Conservation (phyloP, 352 stramenopile species). For the Paralagenidium karlingii region DNA sequence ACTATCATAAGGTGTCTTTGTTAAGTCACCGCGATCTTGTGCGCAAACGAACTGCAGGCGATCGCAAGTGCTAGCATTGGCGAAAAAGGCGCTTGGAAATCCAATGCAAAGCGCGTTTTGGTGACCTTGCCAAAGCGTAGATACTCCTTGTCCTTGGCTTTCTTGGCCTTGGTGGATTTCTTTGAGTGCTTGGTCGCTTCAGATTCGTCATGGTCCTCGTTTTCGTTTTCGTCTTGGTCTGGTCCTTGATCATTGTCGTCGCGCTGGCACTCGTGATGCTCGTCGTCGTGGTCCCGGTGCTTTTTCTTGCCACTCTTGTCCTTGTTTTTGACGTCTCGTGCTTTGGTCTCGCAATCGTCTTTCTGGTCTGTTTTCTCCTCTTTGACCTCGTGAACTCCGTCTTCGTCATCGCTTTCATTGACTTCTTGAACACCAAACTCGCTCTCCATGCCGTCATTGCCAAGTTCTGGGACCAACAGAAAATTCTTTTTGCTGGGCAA, state of each 20-base stretch:
- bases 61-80: slow-evolving; percentile 73
- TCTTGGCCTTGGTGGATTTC: no score
- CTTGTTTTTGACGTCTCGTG: no score
- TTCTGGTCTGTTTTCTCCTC: no score
- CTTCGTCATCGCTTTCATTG: no score
- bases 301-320: no score
- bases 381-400: no score
- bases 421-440: no score
- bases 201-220: no score
- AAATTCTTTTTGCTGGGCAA: slow-evolving; percentile 90
- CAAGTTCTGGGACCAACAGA: slow-evolving; percentile 28
- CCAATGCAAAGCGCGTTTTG: slow-evolving; percentile 69
- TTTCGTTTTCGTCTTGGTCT: no score
- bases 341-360: no score
- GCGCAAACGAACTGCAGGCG: slow-evolving; percentile 69
- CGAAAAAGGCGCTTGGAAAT: slow-evolving; percentile 59
- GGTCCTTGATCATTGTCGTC: background rate
- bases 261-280: slow-evolving; percentile 19
- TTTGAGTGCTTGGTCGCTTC: no score
- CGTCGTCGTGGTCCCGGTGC: background rate
- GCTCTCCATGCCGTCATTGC: slow-evolving; percentile 10
- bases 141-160: slow-evolving; percentile 27
- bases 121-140: slow-evolving; percentile 77
- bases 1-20: no score
- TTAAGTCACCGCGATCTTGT: slow-evolving; percentile 81